These are phyloP conservation scores for Lithospermum erythrorhizon DNA, from an alignment of 257 asterid genomes.

Conservation along the genomic window DNA sequence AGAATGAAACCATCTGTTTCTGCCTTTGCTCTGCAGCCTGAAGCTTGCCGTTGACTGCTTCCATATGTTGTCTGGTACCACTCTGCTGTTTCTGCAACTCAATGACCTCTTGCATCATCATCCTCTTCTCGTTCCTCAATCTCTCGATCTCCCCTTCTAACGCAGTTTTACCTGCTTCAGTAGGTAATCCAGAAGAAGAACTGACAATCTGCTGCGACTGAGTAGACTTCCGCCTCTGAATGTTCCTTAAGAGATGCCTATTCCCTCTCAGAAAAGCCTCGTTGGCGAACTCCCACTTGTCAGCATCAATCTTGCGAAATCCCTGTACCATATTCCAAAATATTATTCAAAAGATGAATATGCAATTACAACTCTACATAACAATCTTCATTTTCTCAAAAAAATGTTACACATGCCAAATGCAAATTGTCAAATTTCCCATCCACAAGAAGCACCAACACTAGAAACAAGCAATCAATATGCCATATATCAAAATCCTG, in stretches of 20 bases:
- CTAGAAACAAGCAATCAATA: conserved; percentile 18
- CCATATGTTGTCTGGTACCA: conserved; percentile 46
- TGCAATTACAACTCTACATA: not conserved
- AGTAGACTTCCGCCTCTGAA: conserved; percentile 62
- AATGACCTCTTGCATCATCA: conserved; percentile 57
- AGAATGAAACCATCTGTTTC: conserved; percentile 79
- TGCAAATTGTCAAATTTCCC: conserved; percentile 16
- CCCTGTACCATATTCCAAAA: conserved; percentile 34
- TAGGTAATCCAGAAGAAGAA: conserved; percentile 27
- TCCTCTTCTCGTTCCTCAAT: conserved; percentile 51
- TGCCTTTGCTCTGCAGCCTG: conserved; percentile 63
- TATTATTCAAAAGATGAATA: not conserved
- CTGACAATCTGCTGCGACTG: conserved; percentile 46
- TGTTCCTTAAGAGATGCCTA: conserved; percentile 50
- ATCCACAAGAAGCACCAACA: conserved; percentile 19
- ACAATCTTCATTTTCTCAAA: not conserved
- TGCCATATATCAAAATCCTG: conserved; percentile 5
- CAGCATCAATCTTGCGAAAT: conserved; percentile 66
- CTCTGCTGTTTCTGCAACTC: conserved; percentile 66
- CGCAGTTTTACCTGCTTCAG: conserved; percentile 27
- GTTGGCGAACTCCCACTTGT: conserved; percentile 74
- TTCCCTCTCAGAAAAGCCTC: conserved; percentile 62
- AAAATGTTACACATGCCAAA: conserved; percentile 14
- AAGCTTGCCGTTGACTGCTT: conserved; percentile 52
- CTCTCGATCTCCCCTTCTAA: conserved; percentile 47